These are phyloP conservation scores for Mayamaea pseudoterrestris DNA, from an alignment of 108 stramenopile species.

Conservation along the genomic window DNA sequence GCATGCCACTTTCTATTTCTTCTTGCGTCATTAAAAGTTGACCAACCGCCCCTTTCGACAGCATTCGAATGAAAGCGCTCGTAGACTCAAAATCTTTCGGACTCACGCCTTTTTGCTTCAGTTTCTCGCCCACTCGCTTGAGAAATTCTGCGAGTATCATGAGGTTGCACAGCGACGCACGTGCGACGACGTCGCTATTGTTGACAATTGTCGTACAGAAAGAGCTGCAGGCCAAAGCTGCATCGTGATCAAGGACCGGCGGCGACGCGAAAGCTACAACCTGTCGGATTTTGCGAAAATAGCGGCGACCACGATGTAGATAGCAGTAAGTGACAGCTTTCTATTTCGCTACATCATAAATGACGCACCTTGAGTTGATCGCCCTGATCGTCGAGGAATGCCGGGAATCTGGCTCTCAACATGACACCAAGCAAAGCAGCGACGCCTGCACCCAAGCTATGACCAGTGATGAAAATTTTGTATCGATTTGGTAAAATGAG, in stretches of 20 bases:
- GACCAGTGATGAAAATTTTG: slow-evolving; percentile 31
- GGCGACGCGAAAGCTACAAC: slow-evolving; percentile 46
- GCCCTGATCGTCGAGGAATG: slow-evolving; percentile 5
- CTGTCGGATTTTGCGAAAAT: no score
- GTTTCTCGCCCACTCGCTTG: slow-evolving; percentile 16
- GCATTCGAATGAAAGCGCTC: slow-evolving; percentile 5
- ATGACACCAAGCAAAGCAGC: slow-evolving; percentile 29
- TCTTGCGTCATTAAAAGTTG: slow-evolving; percentile 22
- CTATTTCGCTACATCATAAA: no score
- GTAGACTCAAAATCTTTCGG: slow-evolving; percentile 8
- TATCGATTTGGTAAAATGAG: slow-evolving; percentile 31
- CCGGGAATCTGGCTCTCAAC: slow-evolving; percentile 22
- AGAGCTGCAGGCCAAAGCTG: slow-evolving; percentile 17
- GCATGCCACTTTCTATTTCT: slow-evolving; percentile 9
- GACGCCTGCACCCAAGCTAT: slow-evolving; percentile 37
- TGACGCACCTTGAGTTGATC: slow-evolving; percentile 5
- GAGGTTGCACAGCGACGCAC: slow-evolving; percentile 21
- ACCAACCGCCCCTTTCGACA: slow-evolving; percentile 15
- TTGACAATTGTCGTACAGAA: slow-evolving; percentile 52
- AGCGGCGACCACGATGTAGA: not conserved
- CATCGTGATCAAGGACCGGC: slow-evolving; percentile 25
- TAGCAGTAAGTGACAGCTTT: no score
- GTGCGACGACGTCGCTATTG: slow-evolving; percentile 43
- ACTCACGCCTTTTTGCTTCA: slow-evolving; percentile 21
- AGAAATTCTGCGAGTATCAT: slow-evolving; percentile 17